A percentile compares a stretch with the other conserved stretches of the same genome.
Evolutionary conservation across 2,329 filamentous ascomycete species (phyloP).

Genomic region (Pleoardoris graminearum): DNA sequence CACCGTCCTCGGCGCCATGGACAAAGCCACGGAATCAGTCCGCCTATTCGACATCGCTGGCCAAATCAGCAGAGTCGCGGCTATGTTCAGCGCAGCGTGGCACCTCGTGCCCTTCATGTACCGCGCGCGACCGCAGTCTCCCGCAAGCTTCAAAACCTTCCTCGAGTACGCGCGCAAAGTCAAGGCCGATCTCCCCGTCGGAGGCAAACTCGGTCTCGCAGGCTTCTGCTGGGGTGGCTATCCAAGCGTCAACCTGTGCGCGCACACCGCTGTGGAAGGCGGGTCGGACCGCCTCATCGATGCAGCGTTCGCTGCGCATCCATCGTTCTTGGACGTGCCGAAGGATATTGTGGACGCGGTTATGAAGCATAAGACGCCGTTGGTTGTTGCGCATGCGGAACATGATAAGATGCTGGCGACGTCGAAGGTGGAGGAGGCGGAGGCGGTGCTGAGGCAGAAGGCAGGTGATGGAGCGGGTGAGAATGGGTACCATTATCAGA

Average conservation of each 20-base stretch:
- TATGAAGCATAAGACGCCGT: slow-evolving; percentile 17
- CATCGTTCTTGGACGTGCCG: slow-evolving; percentile 13
- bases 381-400: slow-evolving; percentile 22
- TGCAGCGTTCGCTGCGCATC: slow-evolving; percentile 26
- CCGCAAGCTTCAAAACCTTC: neutral
- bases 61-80: slow-evolving; percentile 2
- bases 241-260: slow-evolving; percentile 12
- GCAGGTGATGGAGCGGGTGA: slow-evolving; percentile 20
- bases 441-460: slow-evolving; percentile 19
- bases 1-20: slow-evolving; percentile 15
- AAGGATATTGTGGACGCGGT: slow-evolving; percentile 14
- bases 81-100: neutral
- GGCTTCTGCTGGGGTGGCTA: slow-evolving; percentile 33
- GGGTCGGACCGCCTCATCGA: slow-evolving; percentile 13
- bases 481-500: slow-evolving; percentile 20
- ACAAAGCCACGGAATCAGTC: slow-evolving; percentile 9
- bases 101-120: slow-evolving; percentile 17
- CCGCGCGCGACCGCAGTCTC: slow-evolving; percentile 11
- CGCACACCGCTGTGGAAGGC: slow-evolving; percentile 10
- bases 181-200: slow-evolving; percentile 3
- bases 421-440: slow-evolving; percentile 17
- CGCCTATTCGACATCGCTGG: slow-evolving; percentile 2
- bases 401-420: slow-evolving; percentile 22
- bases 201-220: slow-evolving; percentile 18
- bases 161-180: slow-evolving; percentile 16